phyloP scores from a whole-genome alignment of 345 rosid species.

The Triadica sebifera region DNA sequence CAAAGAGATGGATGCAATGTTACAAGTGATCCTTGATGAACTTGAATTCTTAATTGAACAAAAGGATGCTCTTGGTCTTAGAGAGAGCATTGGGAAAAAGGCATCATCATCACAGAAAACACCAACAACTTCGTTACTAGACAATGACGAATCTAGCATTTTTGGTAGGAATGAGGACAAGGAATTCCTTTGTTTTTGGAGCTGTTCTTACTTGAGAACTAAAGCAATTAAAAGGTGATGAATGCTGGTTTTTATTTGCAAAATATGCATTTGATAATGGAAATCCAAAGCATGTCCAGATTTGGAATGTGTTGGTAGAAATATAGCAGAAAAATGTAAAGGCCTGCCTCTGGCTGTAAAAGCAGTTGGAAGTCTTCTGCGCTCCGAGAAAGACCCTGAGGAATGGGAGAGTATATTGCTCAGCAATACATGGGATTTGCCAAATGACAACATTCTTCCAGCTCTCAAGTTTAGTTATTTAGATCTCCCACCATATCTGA shows the following conservation, averaged over 20 bases:
- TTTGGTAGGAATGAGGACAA: background rate
- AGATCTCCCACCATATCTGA: constrained; percentile 23
- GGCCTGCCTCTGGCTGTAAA: constrained; percentile 9
- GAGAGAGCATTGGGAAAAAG: background rate
- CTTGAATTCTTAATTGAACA: background rate
- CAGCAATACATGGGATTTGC: background rate
- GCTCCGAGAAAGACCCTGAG: background rate
- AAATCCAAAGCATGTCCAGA: background rate
- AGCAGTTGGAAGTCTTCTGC: background rate
- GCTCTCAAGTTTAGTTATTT: constrained; percentile 16
- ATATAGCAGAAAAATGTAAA: background rate
- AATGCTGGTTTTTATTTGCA: background rate
- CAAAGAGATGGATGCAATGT: background rate
- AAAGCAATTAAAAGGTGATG: background rate
- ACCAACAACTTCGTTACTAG: background rate
- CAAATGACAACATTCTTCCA: background rate
- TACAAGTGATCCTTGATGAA: background rate
- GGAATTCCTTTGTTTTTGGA: background rate
- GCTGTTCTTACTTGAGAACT: background rate
- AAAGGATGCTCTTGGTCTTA: background rate
- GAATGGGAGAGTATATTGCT: background rate
- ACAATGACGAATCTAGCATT: background rate
- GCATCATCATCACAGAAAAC: background rate
- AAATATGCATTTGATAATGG: background rate
- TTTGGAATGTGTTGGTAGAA: background rate